Evolutionary conservation across 2,329 filamentous ascomycete species (phyloP).

Genomic region (Zymoseptoria tritici): DNA sequence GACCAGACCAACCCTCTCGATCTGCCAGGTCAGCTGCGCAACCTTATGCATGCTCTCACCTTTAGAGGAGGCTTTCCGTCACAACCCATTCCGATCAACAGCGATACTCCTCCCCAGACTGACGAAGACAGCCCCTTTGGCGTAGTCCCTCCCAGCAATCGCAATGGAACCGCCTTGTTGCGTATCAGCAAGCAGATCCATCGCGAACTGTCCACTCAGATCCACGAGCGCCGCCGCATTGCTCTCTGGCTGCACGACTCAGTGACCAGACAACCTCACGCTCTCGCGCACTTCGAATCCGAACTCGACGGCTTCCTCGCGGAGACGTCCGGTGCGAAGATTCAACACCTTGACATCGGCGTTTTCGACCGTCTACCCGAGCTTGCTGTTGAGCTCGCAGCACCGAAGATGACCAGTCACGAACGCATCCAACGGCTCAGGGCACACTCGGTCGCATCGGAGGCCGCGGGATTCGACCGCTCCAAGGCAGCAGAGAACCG

Average conservation of each 20-base stretch:
- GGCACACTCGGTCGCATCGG: background rate
- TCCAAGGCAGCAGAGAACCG: background rate
- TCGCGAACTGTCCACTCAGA: no score
- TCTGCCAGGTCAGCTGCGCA: no score
- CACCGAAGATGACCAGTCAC: background rate
- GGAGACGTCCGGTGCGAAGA: background rate
- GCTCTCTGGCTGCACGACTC: background rate
- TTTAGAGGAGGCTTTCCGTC: no score
- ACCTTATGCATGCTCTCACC: no score
- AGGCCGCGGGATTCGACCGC: background rate
- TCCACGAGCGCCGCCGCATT: no score
- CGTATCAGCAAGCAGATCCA: background rate
- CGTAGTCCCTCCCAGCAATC: background rate
- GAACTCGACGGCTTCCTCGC: background rate
- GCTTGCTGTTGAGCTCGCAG: background rate
- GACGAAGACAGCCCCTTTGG: no score
- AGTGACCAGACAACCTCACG: background rate
- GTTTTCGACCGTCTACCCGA: background rate
- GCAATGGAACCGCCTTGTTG: background rate
- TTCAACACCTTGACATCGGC: background rate
- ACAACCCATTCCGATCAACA: background rate
- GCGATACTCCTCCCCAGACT: no score
- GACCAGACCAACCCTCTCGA: background rate
- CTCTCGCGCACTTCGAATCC: background rate
- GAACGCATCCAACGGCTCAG: background rate